Evolutionary conservation across 176 grass and related monocot species (phyloP).

Genomic region (Rhipidocladum racemiflorum): DNA sequence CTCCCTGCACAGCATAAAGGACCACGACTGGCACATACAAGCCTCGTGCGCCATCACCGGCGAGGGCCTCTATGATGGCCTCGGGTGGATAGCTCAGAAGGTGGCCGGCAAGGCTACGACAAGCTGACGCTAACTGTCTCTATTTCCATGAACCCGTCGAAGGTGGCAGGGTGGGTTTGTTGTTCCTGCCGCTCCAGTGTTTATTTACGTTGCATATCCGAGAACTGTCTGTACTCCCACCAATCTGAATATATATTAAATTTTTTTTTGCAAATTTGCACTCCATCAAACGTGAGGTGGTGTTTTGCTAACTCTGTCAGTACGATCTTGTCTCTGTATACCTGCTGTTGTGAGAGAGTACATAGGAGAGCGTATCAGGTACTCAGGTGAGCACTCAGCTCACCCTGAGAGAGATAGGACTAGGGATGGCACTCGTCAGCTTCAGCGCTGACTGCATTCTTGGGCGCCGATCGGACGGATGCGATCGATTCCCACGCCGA

Average conservation of each 20-base stretch:
- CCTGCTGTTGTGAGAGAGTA: background rate
- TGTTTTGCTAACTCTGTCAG: background rate
- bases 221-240: slow-evolving; percentile 14
- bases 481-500: background rate
- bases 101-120: slow-evolving; percentile 59
- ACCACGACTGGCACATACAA: slow-evolving; percentile 96
- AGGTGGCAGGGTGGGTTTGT: slow-evolving; percentile 33
- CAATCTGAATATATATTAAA: slow-evolving; percentile 49
- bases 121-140: background rate
- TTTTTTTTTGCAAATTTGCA: slow-evolving; percentile 17
- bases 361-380: background rate
- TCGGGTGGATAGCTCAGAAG: slow-evolving; percentile 90
- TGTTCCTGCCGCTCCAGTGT: slow-evolving; percentile 22
- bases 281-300: background rate
- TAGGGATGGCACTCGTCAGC: background rate
- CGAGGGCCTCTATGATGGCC: slow-evolving; percentile 77
- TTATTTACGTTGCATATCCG: slow-evolving; percentile 26
- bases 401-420: background rate
- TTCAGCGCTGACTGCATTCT: background rate
- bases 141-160: slow-evolving; percentile 30
- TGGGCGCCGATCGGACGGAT: background rate
- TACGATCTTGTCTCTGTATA: background rate
- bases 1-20: slow-evolving; percentile 94
- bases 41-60: slow-evolving; percentile 78
- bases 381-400: background rate